These are phyloP conservation scores for Podospora fimiseda DNA, from an alignment of 495 filamentous ascomycete genomes.

Conservation along the genomic window DNA sequence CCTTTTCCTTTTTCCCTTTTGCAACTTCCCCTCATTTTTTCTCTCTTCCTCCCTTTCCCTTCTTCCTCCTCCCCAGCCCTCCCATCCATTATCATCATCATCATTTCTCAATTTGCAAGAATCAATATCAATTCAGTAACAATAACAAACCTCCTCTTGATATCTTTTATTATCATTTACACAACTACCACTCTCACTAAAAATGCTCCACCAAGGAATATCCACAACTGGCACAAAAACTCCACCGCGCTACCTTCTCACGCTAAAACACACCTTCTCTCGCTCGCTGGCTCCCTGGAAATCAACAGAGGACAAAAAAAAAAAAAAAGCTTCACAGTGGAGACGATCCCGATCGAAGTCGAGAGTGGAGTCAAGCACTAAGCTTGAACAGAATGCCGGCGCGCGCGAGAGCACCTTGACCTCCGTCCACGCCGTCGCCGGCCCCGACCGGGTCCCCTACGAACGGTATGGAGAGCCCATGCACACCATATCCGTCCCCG, in stretches of 20 bases:
- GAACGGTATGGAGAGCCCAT: too few relatives aligned
- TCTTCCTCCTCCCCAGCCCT: not conserved
- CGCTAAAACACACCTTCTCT: not conserved
- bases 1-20: not conserved
- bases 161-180: too few relatives aligned
- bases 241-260: too few relatives aligned
- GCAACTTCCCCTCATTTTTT: not conserved
- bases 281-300: too few relatives aligned
- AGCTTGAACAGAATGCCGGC: too few relatives aligned
- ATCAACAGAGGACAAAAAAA: not conserved
- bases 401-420: too few relatives aligned
- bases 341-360: slow-evolving; percentile 1
- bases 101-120: not conserved
- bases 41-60: not conserved
- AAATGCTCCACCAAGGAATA: too few relatives aligned
- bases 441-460: not conserved
- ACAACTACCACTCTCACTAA: too few relatives aligned
- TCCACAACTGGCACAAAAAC: too few relatives aligned
- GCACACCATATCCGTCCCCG: too few relatives aligned
- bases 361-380: not conserved
- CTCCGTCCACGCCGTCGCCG: not conserved
- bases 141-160: too few relatives aligned
- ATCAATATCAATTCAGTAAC: too few relatives aligned
- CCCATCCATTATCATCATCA: not conserved
- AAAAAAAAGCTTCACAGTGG: not conserved